Conservation (phyloP, 768 basidiomycete genomes). For the Lentinula sp. region DNA sequence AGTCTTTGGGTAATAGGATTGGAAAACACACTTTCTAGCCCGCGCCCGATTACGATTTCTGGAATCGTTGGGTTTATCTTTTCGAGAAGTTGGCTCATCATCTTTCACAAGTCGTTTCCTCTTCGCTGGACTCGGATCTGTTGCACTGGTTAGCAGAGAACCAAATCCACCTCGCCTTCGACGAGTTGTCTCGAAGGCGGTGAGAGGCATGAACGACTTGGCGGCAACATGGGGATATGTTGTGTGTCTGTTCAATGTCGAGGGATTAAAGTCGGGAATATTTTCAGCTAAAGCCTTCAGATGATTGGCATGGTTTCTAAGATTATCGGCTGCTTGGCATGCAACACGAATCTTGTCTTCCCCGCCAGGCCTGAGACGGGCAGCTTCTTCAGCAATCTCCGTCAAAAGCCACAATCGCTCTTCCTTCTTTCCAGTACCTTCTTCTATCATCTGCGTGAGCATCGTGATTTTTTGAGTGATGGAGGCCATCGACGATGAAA, state of each 20-base stretch:
- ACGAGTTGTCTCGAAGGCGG: conserved; percentile 57
- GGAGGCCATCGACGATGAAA: conserved; percentile 78
- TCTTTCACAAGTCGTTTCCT: conserved; percentile 55
- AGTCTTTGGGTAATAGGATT: background rate
- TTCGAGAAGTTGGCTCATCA: conserved; percentile 66
- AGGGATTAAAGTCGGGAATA: conserved; percentile 58
- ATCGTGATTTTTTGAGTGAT: conserved; percentile 76
- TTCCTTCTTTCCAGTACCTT: conserved; percentile 49
- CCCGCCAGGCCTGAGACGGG: conserved; percentile 84
- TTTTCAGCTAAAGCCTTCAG: conserved; percentile 56
- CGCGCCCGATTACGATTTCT: conserved; percentile 45
- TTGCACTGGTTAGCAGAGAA: conserved; percentile 45
- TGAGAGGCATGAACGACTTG: conserved; percentile 58
- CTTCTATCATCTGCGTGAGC: conserved; percentile 75
- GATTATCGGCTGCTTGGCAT: conserved; percentile 83
- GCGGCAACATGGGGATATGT: conserved; percentile 73
- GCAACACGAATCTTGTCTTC: conserved; percentile 98
- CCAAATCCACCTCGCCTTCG: conserved; percentile 52
- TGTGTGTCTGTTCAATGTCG: conserved; percentile 54
- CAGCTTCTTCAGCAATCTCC: conserved; percentile 93
- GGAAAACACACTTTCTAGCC: conserved; percentile 46
- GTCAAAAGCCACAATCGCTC: conserved; percentile 82
- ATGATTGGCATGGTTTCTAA: conserved; percentile 60
- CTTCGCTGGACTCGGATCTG: conserved; percentile 61
- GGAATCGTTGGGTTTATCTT: conserved; percentile 41